Conservation (phyloP, 768 basidiomycete genomes). For the Leccinum aurantiacum region DNA sequence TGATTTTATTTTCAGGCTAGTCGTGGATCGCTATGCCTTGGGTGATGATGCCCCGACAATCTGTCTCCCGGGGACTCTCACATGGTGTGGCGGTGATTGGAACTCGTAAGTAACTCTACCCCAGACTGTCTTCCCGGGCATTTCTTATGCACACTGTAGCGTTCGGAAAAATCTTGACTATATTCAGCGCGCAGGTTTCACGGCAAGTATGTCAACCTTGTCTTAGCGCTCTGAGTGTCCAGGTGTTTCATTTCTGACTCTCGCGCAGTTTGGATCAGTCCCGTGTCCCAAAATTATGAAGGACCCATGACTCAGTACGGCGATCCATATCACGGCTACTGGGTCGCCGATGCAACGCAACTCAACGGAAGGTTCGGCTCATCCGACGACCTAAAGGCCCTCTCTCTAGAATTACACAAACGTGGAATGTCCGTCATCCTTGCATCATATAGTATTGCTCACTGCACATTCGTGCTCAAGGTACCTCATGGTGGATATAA, state of each 20-base stretch:
- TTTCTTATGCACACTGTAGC: slow-evolving; percentile 25
- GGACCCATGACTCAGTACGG: slow-evolving; percentile 72
- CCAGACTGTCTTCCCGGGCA: too few species aligned
- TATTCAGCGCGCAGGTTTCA: slow-evolving; percentile 79
- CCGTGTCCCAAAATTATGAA: slow-evolving; percentile 75
- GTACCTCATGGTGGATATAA: slow-evolving; percentile 78
- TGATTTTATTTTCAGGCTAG: slow-evolving; percentile 2
- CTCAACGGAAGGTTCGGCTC: slow-evolving; percentile 75
- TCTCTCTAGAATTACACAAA: slow-evolving; percentile 64
- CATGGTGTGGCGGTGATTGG: slow-evolving; percentile 21
- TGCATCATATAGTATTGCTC: slow-evolving; percentile 1
- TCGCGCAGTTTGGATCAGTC: slow-evolving; percentile 74
- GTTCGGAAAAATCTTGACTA: slow-evolving; percentile 81
- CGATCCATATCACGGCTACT: slow-evolving; percentile 86
- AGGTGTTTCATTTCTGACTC: background rate
- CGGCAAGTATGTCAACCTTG: slow-evolving; percentile 50
- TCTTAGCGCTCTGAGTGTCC: background rate
- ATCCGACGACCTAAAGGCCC: slow-evolving; percentile 65
- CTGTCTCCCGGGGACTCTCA: slow-evolving; percentile 14
- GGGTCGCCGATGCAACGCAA: slow-evolving; percentile 66
- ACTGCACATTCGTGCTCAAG: slow-evolving; percentile 21
- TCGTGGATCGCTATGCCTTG: slow-evolving; percentile 16
- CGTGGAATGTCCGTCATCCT: slow-evolving; percentile 58
- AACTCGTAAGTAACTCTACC: slow-evolving; percentile 5
- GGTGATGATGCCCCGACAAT: background rate